Evolutionary conservation across 176 grass and related monocot species (phyloP), one percentile per base, ranked within the genome.

Genomic region (Elymus sibiricus): DNA sequence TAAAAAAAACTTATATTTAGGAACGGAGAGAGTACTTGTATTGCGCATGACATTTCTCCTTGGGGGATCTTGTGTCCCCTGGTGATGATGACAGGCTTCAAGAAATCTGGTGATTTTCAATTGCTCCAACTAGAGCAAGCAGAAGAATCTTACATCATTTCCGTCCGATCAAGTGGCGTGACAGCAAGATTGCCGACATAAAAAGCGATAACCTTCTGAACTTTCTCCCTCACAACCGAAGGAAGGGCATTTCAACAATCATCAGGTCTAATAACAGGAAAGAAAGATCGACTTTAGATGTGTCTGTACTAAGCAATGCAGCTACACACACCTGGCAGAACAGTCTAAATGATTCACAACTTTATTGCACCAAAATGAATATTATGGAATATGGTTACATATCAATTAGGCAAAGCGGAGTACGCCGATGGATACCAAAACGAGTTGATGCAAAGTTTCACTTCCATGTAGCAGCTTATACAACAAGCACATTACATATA

Each of bases 401-500:
- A 37, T 65, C 79, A 80, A 44, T 72, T 83, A 75, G 6, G 27
- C 12, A 26, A 65, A 22, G 62, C 6, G 0, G 31, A 74, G 47
- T 7, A 68, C 46, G 11, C 19, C n/a, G 6, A 16, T 81, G 31
- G 47, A 70, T 39, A 81, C 31, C 35, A 74, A 13, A 65, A 69
- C 22, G 13, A 87, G 68, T 69, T 24, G 22, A 59, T 67, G 67
- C 58, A 76, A 76, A 29, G 11, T 77, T 51, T 16, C 22, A 28
- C 13, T 38, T 42, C 75, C 61, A 76, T 7, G 35, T 78, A 59
- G 27, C 74, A 87, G 49, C 62, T 87, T 75, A 83, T 79, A 79
- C 84, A 87, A 87, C 75, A 90, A 59, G 9, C 46, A 26, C 1
- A 79, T 26, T 74, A 79, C n/a, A 80, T 9, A 82, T 74, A 71